Base-by-base conservation (phyloP, 2,329 filamentous ascomycete species). In the Fusarium foetens region DNA sequence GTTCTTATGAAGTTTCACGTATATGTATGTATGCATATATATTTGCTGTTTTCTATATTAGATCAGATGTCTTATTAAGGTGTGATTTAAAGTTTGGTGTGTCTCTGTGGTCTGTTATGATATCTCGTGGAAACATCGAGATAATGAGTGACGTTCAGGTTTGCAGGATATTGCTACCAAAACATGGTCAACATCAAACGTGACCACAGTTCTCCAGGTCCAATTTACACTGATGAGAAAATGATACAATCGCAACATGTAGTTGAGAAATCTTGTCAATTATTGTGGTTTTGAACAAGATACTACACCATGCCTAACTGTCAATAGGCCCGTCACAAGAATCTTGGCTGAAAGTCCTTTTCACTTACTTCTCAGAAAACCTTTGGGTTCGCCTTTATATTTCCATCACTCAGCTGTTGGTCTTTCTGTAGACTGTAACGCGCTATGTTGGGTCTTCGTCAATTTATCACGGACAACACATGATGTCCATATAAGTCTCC, bases 41-140 rank as follows among this genome's bases (percentile, higher is more conserved):
- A 51, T 11, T 19, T 21, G 5, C 7, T 13, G 19, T 6, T 45
- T 45, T 25, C n/a, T 33, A 16, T 12, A 25, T 19, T 13, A 25
- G 6, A 31, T 12, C 6, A 17, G 5, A 8, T 21, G 9, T 14
- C 5, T 9, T 21, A 19, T 42, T 0, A 25, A 8, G 2, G 21
- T 23, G 27, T 2, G 9, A 9, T n/a, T 4, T 25, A 4, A 55
- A 13, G 21, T 16, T 25, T 33, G 4, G 27, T 21, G 17, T 33
- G 25, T 42, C 14, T 42, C 9, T 16, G n/a, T 14, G 5, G 19
- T 19, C 8, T 31, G 16, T 16, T 25, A 11, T 10, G 17, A n/a
- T 14, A 14, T 38, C 8, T 16, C 10, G 21, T 31, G 12, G n/a
- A 43, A 31, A 12, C 3, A 19, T 21, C 7, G 12, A 16, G 17